Conservation (phyloP, 1,139 yeast genomes). For the Diutina pseudorugosa region DNA sequence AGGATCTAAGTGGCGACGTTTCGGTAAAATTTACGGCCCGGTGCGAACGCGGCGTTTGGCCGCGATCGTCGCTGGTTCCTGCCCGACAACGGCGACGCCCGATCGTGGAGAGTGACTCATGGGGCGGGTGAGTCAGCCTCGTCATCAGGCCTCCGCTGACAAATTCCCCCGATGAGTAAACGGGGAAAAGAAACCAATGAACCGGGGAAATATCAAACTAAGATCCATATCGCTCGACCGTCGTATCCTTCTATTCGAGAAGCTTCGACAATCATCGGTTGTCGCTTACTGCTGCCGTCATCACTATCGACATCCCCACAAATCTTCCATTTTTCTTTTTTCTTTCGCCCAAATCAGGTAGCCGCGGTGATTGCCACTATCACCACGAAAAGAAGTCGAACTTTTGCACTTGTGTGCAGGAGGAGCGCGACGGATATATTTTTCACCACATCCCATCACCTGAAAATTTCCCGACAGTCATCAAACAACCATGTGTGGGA, state of each 20-base stretch:
- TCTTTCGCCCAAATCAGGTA: background rate
- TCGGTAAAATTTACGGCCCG: background rate
- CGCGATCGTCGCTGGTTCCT: background rate
- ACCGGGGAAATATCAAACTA: too few relatives aligned
- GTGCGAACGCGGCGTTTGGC: background rate
- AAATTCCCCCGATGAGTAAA: too few relatives aligned
- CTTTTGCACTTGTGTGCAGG: background rate
- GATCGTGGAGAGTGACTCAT: background rate
- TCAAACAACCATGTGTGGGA: constrained; percentile 86
- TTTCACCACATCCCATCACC: background rate
- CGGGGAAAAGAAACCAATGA: too few relatives aligned
- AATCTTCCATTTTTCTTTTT: too few relatives aligned
- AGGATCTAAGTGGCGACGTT: too few relatives aligned
- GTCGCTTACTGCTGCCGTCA: too few relatives aligned
- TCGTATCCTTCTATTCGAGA: too few relatives aligned
- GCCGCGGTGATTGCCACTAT: background rate
- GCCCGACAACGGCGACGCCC: background rate
- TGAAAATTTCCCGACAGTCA: background rate
- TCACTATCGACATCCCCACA: too few relatives aligned
- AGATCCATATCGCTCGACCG: too few relatives aligned
- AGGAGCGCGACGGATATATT: background rate
- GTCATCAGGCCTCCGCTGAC: too few relatives aligned
- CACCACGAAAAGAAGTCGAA: background rate
- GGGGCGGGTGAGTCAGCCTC: too few relatives aligned
- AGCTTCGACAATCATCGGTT: too few relatives aligned